These are phyloP conservation scores for Xylaria acuta DNA, from an alignment of 495 filamentous ascomycete genomes.

Conservation along the genomic window DNA sequence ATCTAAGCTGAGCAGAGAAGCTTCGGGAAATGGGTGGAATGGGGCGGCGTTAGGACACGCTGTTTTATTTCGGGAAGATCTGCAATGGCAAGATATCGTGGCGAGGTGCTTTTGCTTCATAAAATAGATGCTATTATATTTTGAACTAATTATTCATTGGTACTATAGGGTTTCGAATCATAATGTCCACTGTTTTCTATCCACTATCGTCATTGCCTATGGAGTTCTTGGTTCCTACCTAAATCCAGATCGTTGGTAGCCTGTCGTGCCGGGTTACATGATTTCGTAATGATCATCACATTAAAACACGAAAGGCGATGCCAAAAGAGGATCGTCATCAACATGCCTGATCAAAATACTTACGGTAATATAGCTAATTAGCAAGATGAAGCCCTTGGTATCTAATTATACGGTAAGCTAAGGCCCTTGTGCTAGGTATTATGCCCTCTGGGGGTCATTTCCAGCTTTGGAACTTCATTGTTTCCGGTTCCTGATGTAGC, in stretches of 20 bases:
- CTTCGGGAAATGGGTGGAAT: constrained; percentile 11
- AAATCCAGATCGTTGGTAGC: neutral
- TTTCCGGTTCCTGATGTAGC: neutral
- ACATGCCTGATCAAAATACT: neutral
- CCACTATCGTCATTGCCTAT: neutral
- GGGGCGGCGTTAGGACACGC: neutral
- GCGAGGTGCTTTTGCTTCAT: constrained; percentile 3
- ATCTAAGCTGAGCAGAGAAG: neutral
- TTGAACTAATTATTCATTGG: neutral
- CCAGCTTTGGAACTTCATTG: constrained; percentile 6
- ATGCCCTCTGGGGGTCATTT: neutral
- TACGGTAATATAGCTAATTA: constrained; percentile 12
- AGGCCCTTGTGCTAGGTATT: constrained; percentile 1
- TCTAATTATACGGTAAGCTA: neutral
- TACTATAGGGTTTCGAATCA: neutral
- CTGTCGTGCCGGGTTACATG: neutral
- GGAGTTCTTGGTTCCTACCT: neutral
- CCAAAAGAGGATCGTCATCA: neutral
- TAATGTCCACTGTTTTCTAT: neutral
- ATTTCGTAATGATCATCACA: constrained; percentile 20
- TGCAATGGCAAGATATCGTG: neutral
- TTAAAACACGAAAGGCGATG: constrained; percentile 2
- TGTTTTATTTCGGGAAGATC: neutral
- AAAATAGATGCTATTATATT: neutral
- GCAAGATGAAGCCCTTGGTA: neutral